Evolutionary conservation across 306 rosid species (phyloP), one percentile per base, ranked within the genome.

Genomic region (Vachellia collinsii): DNA sequence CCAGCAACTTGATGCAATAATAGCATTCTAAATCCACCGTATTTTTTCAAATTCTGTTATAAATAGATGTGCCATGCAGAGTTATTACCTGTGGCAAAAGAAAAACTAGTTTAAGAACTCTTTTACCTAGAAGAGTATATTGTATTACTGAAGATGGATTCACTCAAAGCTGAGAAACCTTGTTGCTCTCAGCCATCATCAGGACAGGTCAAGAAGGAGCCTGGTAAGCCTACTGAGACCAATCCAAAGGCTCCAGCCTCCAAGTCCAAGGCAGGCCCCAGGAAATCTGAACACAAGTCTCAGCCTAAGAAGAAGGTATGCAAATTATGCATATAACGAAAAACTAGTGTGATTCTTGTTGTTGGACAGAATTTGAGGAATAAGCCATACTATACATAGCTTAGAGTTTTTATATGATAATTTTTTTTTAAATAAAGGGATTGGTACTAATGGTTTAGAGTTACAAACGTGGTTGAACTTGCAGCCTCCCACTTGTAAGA

Each of bases 221-320:
- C 91, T 65, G 84, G 86, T 3, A 91, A 89, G 78, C 62, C 88
- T 65, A 82, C 85, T 70, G 72, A 54, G 39, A 78, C 62, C 79
- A 85, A 84, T 5, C 82, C 87, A 22, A 92, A 85, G 78, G 86
- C 90, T 83, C 82, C 85, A 66, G 84, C 88, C 77, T 77, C 94
- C 86, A 93, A 87, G 80, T 77, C 94, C 83, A 93, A 87, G 78
- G 66, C 88, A 3, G 84, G 87, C 38, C 89, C 94, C 64, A 91
- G 91, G 91, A 88, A 81, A 88, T 63, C 82, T 36, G 89, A 86
- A 51, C 66, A 80, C 36, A 90, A 84, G 78, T 53, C 90, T 71
- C 86, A 83, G 80, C 79, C 85, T 73, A 93, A 63, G 89, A 93
- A 86, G 91, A 93, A 81, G 97, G 92, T 91, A 88, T 22, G 65